Evolutionary conservation across 1,284 basidiomycete genomes (phyloP).

Genomic region (Peniophora sp.): DNA sequence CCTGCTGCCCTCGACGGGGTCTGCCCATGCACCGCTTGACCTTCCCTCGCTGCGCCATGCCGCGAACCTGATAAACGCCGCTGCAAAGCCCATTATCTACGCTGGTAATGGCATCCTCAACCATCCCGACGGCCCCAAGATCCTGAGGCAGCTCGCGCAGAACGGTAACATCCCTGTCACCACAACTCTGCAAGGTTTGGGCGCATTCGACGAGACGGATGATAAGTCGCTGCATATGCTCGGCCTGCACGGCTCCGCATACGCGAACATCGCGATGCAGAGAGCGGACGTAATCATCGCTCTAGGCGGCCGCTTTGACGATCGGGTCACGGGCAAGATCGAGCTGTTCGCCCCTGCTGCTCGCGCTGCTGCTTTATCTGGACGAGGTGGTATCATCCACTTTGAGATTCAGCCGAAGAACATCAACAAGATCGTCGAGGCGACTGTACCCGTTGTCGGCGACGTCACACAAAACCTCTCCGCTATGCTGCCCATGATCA

Average conservation of each 20-base stretch:
- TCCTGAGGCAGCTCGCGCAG: conserved; percentile 77
- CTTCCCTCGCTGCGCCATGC: conserved; percentile 70
- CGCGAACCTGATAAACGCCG: conserved; percentile 85
- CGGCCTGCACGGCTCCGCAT: conserved; percentile 97
- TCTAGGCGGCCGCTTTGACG: conserved; percentile 93
- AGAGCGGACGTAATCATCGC: conserved; percentile 96
- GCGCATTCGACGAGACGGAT: conserved; percentile 90
- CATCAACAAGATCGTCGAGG: conserved; percentile 97
- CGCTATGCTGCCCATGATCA: conserved; percentile 76
- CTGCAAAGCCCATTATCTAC: conserved; percentile 91
- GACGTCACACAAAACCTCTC: conserved; percentile 85
- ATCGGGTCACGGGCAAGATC: conserved; percentile 94
- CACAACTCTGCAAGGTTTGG: conserved; percentile 93
- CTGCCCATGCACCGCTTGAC: conserved; percentile 36
- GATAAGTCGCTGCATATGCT: conserved; percentile 93
- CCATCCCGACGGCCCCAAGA: conserved; percentile 74
- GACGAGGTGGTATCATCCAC: conserved; percentile 95
- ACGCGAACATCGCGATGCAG: conserved; percentile 98
- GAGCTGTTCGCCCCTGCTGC: conserved; percentile 90
- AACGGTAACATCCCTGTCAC: conserved; percentile 94
- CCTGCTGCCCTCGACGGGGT: conserved; percentile 48
- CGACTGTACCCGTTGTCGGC: conserved; percentile 88
- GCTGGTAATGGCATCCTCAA: conserved; percentile 90
- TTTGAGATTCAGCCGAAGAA: conserved; percentile 99
- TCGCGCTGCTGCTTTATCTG: conserved; percentile 76